A percentile compares a stretch with the other conserved stretches of the same genome.
Conservation (phyloP, 805 yeast genomes). For the Cyberlindnera veronae region DNA sequence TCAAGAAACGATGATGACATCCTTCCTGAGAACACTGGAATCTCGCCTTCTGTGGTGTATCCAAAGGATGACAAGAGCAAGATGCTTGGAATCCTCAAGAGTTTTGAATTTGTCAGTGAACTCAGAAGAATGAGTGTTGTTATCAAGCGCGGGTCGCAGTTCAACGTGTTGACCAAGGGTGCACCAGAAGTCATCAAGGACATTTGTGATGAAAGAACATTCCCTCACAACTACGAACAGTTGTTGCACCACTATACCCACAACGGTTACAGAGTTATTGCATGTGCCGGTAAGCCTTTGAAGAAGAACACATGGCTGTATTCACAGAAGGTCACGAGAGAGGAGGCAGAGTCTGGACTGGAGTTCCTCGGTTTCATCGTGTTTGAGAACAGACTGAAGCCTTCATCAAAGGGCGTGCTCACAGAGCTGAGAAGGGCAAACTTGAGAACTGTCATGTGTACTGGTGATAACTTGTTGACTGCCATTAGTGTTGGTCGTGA, state of each 20-base stretch:
- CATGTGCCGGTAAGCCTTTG: conserved; percentile 70
- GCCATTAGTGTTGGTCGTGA: conserved; percentile 92
- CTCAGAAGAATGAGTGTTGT: conserved; percentile 90
- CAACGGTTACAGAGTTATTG: conserved; percentile 92
- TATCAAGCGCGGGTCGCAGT: conserved; percentile 44
- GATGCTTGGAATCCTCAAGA: conserved; percentile 45
- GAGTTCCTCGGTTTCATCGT: conserved; percentile 83
- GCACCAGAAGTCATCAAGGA: conserved; percentile 93
- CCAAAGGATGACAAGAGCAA: conserved; percentile 38
- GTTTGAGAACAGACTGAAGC: conserved; percentile 87
- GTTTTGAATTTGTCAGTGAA: conserved; percentile 80
- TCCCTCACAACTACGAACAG: conserved; percentile 75
- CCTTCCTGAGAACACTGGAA: conserved; percentile 40
- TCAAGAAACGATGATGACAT: conserved; percentile 35
- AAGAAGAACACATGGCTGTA: conserved; percentile 45
- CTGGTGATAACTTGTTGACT: conserved; percentile 94
- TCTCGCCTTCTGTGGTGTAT: conserved; percentile 49
- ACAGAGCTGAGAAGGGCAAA: conserved; percentile 59
- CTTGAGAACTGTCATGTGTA: conserved; percentile 89
- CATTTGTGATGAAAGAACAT: conserved; percentile 64
- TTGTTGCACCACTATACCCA: conserved; percentile 83
- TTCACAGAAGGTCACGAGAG: conserved; percentile 52
- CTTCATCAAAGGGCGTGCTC: conserved; percentile 60
- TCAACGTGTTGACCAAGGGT: conserved; percentile 76
- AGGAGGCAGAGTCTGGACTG: conserved; percentile 63